phyloP scores from a whole-genome alignment of 202 grass and related monocot species.

The Dendrocalamus latiflorus region DNA sequence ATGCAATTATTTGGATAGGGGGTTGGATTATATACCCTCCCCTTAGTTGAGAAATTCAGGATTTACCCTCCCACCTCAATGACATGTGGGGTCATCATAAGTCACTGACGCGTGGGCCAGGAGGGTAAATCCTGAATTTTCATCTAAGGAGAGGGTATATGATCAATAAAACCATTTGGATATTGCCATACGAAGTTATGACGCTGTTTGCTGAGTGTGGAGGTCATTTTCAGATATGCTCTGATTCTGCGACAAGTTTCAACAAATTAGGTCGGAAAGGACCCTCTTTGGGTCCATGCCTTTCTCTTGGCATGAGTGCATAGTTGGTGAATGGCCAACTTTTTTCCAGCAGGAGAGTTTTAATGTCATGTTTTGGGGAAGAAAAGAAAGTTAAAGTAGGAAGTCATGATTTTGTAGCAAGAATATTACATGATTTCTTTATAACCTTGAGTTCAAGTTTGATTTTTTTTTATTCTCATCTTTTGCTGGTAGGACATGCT shows the following conservation, averaged over 20 bases:
- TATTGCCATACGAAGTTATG: neutral
- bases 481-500: neutral
- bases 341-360: slow-evolving; percentile 23
- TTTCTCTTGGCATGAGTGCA: slow-evolving; percentile 36
- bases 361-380: slow-evolving; percentile 29
- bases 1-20: neutral
- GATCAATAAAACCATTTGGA: no score
- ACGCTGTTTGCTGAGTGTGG: neutral
- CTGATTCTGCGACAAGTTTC: slow-evolving; percentile 28
- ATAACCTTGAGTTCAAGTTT: neutral
- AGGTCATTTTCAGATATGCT: slow-evolving; percentile 32
- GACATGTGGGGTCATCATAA: no score
- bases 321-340: slow-evolving; percentile 33
- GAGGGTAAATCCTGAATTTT: no score
- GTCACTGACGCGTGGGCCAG: no score
- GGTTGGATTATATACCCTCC: no score
- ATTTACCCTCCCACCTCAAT: no score
- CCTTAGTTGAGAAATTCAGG: no score
- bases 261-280: slow-evolving; percentile 37
- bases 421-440: neutral
- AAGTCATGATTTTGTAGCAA: neutral
- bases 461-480: neutral
- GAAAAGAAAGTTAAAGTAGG: neutral
- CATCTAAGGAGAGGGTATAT: no score
- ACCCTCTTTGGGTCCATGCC: slow-evolving; percentile 34